Percentiles rank a stretch among this genome's conserved stretches.
Conservation (phyloP, 768 basidiomycete genomes). For the Multifurca ochricompacta region DNA sequence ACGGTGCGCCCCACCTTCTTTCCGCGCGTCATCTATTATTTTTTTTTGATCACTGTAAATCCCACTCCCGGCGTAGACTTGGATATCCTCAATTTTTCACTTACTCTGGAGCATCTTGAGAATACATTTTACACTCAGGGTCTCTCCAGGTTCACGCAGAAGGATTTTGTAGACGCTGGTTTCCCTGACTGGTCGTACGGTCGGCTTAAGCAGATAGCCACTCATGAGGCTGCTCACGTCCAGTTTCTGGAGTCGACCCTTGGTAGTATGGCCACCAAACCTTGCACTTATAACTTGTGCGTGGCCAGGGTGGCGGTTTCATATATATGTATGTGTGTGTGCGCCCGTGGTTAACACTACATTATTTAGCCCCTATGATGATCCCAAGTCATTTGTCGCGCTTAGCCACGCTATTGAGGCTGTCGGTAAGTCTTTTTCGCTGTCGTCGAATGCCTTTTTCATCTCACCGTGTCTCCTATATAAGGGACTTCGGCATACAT, state of each 20-base stretch:
- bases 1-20: constrained; percentile 3
- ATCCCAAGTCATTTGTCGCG: constrained; percentile 41
- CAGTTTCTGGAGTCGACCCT: constrained; percentile 30
- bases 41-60: too few relatives aligned
- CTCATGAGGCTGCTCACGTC: constrained; percentile 39
- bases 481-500: constrained; percentile 42
- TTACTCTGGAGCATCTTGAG: constrained; percentile 34
- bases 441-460: background rate
- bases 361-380: constrained; percentile 35
- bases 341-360: background rate
- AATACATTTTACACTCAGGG: constrained; percentile 29
- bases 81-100: constrained; percentile 29
- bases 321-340: background rate
- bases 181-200: constrained; percentile 32
- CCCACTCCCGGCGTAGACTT: constrained; percentile 17
- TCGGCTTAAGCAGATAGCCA: constrained; percentile 30
- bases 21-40: too few relatives aligned
- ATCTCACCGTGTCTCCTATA: background rate
- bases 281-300: constrained; percentile 35
- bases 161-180: constrained; percentile 33
- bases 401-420: constrained; percentile 47
- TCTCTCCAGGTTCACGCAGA: constrained; percentile 31
- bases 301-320: too few relatives aligned
- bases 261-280: constrained; percentile 30
- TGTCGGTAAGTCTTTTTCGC: constrained; percentile 28